These are phyloP conservation scores for Bothriochloa decipiens DNA, from an alignment of 176 grass and related monocot species.

Conservation along the genomic window DNA sequence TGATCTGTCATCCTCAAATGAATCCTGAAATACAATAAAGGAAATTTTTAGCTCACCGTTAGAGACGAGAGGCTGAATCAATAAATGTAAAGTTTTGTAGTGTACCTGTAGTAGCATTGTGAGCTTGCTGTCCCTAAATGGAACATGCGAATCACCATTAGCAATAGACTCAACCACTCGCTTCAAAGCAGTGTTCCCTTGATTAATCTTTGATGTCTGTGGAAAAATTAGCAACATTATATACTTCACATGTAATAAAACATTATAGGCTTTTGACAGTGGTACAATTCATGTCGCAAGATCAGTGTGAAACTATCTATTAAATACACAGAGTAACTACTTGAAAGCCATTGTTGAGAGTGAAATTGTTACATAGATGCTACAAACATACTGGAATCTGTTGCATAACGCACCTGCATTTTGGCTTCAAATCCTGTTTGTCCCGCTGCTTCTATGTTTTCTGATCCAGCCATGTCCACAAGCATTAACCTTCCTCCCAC, in stretches of 20 bases:
- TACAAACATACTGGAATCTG: not conserved
- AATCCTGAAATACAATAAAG: constrained; percentile 69
- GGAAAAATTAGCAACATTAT: constrained; percentile 17
- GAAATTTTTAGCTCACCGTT: not conserved
- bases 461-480: constrained; percentile 96
- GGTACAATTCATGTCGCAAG: not conserved
- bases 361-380: not conserved
- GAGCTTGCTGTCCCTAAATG: constrained; percentile 92
- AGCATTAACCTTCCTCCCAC: constrained; percentile 95
- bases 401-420: constrained; percentile 68
- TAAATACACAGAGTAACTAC: not conserved
- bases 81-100: not conserved
- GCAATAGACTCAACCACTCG: constrained; percentile 92
- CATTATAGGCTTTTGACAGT: not conserved
- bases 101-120: constrained; percentile 93
- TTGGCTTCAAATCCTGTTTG: constrained; percentile 92
- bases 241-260: not conserved
- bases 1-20: constrained; percentile 89
- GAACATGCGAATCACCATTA: constrained; percentile 92
- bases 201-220: constrained; percentile 94
- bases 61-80: not conserved
- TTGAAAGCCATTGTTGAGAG: not conserved
- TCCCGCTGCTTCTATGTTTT: constrained; percentile 94
- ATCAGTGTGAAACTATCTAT: constrained; percentile 11
- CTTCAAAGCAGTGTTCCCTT: constrained; percentile 88